Percentiles rank a stretch among this genome's conserved stretches.
Conservation (phyloP, 768 basidiomycete genomes). For the Boletus sp. region DNA sequence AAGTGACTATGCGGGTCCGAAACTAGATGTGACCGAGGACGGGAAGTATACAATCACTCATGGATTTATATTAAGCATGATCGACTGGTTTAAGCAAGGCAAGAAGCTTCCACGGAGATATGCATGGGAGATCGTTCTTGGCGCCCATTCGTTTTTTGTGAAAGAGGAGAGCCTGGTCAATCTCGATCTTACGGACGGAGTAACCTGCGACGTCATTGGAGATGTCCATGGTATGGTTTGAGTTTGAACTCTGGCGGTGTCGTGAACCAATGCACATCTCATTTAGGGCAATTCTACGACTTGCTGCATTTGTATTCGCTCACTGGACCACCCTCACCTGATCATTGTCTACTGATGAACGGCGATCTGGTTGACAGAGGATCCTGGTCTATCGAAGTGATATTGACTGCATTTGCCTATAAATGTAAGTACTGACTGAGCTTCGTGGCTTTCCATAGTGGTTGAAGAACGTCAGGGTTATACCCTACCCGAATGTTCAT, state of each 20-base stretch:
- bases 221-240: conserved; percentile 79
- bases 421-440: conserved; percentile 61
- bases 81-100: conserved; percentile 91
- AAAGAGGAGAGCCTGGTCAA: conserved; percentile 82
- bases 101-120: conserved; percentile 87
- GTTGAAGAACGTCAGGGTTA: conserved; percentile 58
- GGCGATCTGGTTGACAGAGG: conserved; percentile 97
- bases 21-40: conserved; percentile 52
- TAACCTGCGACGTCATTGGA: conserved; percentile 90
- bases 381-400: conserved; percentile 93
- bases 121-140: conserved; percentile 94
- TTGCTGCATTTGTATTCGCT: conserved; percentile 81
- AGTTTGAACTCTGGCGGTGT: not conserved
- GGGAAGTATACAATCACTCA: conserved; percentile 71
- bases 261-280: conserved; percentile 2
- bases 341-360: conserved; percentile 88
- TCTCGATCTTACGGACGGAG: conserved; percentile 67
- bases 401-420: conserved; percentile 88
- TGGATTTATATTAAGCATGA: conserved; percentile 81
- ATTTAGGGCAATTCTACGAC: conserved; percentile 90
- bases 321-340: conserved; percentile 80
- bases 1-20: conserved; percentile 69
- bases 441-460: not conserved
- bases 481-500: conserved; percentile 88
- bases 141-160: conserved; percentile 70